Evolutionary conservation across 805 yeast genomes (phyloP).

Genomic region (Candida chauliodis): DNA sequence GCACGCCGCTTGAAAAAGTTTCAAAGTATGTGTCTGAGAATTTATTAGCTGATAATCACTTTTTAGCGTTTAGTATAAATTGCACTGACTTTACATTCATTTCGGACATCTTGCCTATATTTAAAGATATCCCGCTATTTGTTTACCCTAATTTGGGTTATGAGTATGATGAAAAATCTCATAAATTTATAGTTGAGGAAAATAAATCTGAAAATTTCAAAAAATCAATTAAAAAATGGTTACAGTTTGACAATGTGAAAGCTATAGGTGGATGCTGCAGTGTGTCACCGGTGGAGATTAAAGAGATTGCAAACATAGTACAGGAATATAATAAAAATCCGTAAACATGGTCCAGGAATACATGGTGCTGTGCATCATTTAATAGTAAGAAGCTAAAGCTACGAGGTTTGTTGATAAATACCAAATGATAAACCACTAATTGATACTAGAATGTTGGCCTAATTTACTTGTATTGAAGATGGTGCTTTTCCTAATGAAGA

Average conservation of each 20-base stretch:
- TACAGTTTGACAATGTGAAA: conserved; percentile 36
- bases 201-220: conserved; percentile 30
- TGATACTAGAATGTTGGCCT: background rate
- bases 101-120: conserved; percentile 31
- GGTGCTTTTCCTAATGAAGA: no score
- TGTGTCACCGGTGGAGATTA: conserved; percentile 45
- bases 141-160: conserved; percentile 80
- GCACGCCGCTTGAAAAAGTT: conserved; percentile 24
- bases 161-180: conserved; percentile 43
- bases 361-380: no score
- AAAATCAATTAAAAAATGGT: conserved; percentile 38
- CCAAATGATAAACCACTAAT: no score
- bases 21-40: conserved; percentile 14
- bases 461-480: no score
- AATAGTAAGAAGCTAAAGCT: no score
- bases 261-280: conserved; percentile 75
- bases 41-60: conserved; percentile 16
- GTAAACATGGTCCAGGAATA: no score
- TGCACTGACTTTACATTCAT: conserved; percentile 54
- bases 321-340: conserved; percentile 1
- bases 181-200: conserved; percentile 23
- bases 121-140: conserved; percentile 38
- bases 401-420: no score
- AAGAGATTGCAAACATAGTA: conserved; percentile 5
- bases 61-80: conserved; percentile 60